Percentiles rank a stretch among this genome's conserved stretches.
Conservation (phyloP, 129 eudicot species). For the Arctium lappa region DNA sequence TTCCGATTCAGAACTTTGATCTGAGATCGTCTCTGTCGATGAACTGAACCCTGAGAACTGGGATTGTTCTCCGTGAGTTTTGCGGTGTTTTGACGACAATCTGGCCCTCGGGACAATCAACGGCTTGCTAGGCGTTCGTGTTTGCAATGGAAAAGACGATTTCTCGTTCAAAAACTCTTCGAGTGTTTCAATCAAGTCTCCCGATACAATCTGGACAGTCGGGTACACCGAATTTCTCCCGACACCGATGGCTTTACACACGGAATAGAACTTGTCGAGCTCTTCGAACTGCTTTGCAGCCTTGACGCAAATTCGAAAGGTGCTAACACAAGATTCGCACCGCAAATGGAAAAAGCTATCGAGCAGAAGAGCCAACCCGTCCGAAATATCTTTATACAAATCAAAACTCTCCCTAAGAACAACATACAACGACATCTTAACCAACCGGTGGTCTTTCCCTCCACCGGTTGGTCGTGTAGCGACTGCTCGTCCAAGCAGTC, state of each 20-base stretch:
- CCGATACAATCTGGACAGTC: slow-evolving; percentile 37
- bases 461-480: slow-evolving; percentile 58
- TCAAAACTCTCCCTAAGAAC: slow-evolving; percentile 62
- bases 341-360: slow-evolving; percentile 61
- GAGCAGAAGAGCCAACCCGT: slow-evolving; percentile 53
- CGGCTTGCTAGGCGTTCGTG: not conserved
- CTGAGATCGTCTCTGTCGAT: slow-evolving; percentile 1
- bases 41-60: slow-evolving; percentile 8
- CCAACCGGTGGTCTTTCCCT: slow-evolving; percentile 45
- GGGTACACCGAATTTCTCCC: slow-evolving; percentile 61
- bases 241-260: slow-evolving; percentile 49
- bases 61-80: slow-evolving; percentile 7
- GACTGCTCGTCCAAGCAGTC: slow-evolving; percentile 64
- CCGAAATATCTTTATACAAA: slow-evolving; percentile 61
- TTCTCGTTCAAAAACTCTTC: slow-evolving; percentile 61
- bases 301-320: slow-evolving; percentile 46
- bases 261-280: slow-evolving; percentile 41
- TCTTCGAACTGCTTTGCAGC: slow-evolving; percentile 66
- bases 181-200: slow-evolving; percentile 51
- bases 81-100: not conserved
- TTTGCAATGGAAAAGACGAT: slow-evolving; percentile 21
- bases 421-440: slow-evolving; percentile 44
- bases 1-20: slow-evolving; percentile 28
- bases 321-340: slow-evolving; percentile 40
- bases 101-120: not conserved